Conservation (phyloP, 2,329 filamentous ascomycete genomes). For the Pyrenophora graminea region DNA sequence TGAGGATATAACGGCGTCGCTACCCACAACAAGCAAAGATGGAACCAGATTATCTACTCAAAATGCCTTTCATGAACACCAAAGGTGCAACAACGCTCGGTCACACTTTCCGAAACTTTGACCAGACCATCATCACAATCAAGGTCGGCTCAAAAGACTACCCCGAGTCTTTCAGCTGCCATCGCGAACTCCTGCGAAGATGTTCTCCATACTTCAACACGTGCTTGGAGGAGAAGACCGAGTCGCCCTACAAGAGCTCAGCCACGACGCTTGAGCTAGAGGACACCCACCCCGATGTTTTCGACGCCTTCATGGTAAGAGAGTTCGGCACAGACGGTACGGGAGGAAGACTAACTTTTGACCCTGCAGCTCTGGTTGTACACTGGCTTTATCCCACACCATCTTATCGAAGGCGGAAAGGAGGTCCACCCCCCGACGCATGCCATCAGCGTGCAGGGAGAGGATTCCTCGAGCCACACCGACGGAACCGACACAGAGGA, state of each 20-base stretch:
- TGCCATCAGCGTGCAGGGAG: conserved; percentile 28
- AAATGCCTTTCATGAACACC: conserved; percentile 42
- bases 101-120: conserved; percentile 45
- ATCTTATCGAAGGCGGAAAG: conserved; percentile 43
- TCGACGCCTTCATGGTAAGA: conserved; percentile 40
- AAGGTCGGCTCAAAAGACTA: conserved; percentile 39
- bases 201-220: conserved; percentile 43
- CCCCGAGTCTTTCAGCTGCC: conserved; percentile 43
- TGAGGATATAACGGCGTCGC: conserved; percentile 11
- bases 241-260: conserved; percentile 39
- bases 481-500: conserved; percentile 34
- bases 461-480: conserved; percentile 15
- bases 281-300: conserved; percentile 43
- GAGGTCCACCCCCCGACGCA: conserved; percentile 38
- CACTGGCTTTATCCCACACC: conserved; percentile 43
- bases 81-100: conserved; percentile 40
- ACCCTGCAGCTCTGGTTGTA: conserved; percentile 36
- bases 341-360: too few relatives aligned
- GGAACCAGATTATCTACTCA: conserved; percentile 42
- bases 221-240: conserved; percentile 33
- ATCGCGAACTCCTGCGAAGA: conserved; percentile 39
- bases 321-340: too few relatives aligned
- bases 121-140: conserved; percentile 44
- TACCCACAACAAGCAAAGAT: conserved; percentile 22
- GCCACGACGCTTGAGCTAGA: conserved; percentile 36